These are phyloP conservation scores for Aspergillus sclerotialis DNA, from an alignment of 2,329 filamentous ascomycete species.

Conservation along the genomic window DNA sequence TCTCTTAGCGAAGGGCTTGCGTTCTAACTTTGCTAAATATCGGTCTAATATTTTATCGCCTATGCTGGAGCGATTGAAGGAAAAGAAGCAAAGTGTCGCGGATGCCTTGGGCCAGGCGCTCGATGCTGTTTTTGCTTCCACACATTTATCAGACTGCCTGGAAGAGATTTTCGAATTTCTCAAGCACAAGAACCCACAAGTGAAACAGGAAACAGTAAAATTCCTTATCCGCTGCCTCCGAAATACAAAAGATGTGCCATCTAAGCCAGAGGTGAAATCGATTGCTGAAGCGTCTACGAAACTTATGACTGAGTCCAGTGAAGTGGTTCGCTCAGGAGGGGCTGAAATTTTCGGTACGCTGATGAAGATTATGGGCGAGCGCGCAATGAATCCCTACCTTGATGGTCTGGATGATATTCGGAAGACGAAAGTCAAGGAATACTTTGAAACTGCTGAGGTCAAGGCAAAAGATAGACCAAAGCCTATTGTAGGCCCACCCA, in stretches of 20 bases:
- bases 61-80: constrained; percentile 92
- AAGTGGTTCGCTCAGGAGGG: constrained; percentile 76
- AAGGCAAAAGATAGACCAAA: constrained; percentile 92
- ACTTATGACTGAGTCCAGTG: constrained; percentile 80
- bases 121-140: constrained; percentile 62
- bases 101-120: constrained; percentile 83
- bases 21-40: constrained; percentile 72
- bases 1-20: constrained; percentile 75
- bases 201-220: constrained; percentile 91
- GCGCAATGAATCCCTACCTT: constrained; percentile 86
- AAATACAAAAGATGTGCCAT: constrained; percentile 74
- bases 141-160: constrained; percentile 74
- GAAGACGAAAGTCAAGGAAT: constrained; percentile 94
- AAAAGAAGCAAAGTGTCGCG: constrained; percentile 86
- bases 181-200: constrained; percentile 92
- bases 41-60: constrained; percentile 73
- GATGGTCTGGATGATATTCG: constrained; percentile 92
- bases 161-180: constrained; percentile 82
- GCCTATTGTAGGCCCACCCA: constrained; percentile 56
- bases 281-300: constrained; percentile 90
- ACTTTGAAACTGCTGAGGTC: constrained; percentile 71
- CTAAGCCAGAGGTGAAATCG: constrained; percentile 71
- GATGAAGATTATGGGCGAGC: constrained; percentile 98
- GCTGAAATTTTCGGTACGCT: constrained; percentile 88
- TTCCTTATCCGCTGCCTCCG: constrained; percentile 86